These are phyloP conservation scores for Lenwebbia sp. DNA, from an alignment of 345 rosid genomes.

Conservation along the genomic window DNA sequence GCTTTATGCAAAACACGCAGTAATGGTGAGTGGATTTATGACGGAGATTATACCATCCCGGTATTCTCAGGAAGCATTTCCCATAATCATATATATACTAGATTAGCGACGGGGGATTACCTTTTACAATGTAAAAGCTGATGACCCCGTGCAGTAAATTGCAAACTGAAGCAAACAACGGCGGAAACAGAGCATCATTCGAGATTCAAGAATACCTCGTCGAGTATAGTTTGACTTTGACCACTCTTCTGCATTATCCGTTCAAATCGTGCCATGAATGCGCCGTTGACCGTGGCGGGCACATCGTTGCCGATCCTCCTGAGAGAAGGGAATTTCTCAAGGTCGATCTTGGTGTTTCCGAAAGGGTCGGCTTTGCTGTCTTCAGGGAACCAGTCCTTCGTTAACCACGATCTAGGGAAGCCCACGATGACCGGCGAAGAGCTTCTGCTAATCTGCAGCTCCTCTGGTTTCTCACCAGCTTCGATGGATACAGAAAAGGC, in stretches of 20 bases:
- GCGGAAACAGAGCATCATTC: background rate
- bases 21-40: too few relatives aligned
- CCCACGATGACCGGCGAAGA: constrained; percentile 18
- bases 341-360: constrained; percentile 34
- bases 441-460: background rate
- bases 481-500: constrained; percentile 18
- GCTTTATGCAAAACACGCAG: too few relatives aligned
- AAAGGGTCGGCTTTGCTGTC: constrained; percentile 10
- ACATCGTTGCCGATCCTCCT: constrained; percentile 33
- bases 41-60: too few relatives aligned
- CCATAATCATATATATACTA: too few relatives aligned
- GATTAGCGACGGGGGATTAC: background rate
- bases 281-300: constrained; percentile 45
- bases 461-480: constrained; percentile 12
- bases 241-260: background rate
- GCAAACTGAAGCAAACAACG: background rate
- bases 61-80: too few relatives aligned
- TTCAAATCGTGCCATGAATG: constrained; percentile 26
- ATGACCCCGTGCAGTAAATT: background rate
- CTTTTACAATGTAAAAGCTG: background rate
- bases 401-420: constrained; percentile 36
- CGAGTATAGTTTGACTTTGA: constrained; percentile 4
- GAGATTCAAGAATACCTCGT: constrained; percentile 17
- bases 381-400: constrained; percentile 15
- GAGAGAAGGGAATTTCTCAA: constrained; percentile 32